phyloP scores from a whole-genome alignment of 495 filamentous ascomycete genomes.

The Penicillium ucsense region DNA sequence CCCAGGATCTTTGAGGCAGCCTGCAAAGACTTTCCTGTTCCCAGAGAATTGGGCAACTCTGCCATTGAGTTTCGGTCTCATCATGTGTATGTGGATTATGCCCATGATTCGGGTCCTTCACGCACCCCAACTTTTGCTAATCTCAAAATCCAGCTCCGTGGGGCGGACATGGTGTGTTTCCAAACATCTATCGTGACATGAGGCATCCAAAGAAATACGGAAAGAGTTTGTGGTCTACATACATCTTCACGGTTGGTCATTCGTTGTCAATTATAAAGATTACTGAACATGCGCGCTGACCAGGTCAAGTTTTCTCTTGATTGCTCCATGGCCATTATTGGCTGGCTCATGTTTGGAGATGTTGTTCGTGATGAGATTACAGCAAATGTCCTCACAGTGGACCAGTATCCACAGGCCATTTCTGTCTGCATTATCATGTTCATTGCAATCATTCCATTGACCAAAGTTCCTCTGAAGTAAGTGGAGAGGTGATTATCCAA shows the following conservation, averaged over 20 bases:
- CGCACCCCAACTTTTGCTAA: not conserved
- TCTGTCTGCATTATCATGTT: conserved; percentile 72
- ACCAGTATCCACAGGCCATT: conserved; percentile 65
- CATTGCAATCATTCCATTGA: conserved; percentile 86
- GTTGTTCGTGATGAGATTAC: conserved; percentile 79
- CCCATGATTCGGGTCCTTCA: too few relatives aligned
- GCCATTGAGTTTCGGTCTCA: conserved; percentile 85
- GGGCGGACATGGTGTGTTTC: conserved; percentile 93
- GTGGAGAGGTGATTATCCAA: conserved; percentile 5
- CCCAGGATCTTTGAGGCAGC: conserved; percentile 77
- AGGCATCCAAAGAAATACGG: conserved; percentile 81
- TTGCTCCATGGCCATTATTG: conserved; percentile 66
- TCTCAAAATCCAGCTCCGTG: conserved; percentile 51
- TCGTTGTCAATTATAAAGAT: too few relatives aligned
- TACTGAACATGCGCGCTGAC: conserved; percentile 2
- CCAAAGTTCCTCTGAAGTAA: conserved; percentile 86
- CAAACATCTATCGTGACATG: conserved; percentile 98
- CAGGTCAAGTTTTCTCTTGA: conserved; percentile 62
- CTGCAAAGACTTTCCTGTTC: conserved; percentile 65
- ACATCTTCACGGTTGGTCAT: conserved; percentile 67
- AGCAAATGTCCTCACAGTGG: conserved; percentile 65
- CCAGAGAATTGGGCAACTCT: conserved; percentile 81
- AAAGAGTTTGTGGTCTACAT: conserved; percentile 68
- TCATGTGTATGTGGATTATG: conserved; percentile 54
- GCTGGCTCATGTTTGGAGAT: conserved; percentile 91